Percentiles rank a stretch among this genome's conserved stretches.
phyloP scores from a whole-genome alignment of 768 basidiomycete species.

The Hypholoma sublateritium region DNA sequence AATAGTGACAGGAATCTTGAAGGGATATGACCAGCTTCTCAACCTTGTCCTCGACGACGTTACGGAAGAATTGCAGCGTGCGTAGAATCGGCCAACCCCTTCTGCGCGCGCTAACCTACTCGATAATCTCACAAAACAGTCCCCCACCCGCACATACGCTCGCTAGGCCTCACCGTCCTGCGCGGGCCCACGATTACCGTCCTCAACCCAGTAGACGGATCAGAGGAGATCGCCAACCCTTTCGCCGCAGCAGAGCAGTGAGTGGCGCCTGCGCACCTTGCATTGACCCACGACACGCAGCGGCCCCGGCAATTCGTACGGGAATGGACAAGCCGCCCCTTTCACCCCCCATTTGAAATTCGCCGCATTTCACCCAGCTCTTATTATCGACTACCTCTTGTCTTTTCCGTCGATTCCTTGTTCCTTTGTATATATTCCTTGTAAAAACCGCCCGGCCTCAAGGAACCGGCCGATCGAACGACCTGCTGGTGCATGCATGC shows the following conservation, averaged over 20 bases:
- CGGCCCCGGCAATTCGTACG: background rate
- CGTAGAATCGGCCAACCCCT: slow-evolving; percentile 5
- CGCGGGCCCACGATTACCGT: slow-evolving; percentile 94
- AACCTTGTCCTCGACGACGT: slow-evolving; percentile 98
- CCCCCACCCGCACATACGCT: slow-evolving; percentile 60
- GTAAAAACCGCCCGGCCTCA: background rate
- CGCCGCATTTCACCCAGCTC: background rate
- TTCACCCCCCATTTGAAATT: background rate
- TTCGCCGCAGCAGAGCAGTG: slow-evolving; percentile 71
- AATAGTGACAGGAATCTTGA: slow-evolving; percentile 86
- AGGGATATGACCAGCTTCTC: slow-evolving; percentile 94
- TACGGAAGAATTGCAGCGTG: slow-evolving; percentile 58
- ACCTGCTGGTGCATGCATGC: background rate
- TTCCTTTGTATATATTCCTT: background rate
- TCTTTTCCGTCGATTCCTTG: too few species aligned
- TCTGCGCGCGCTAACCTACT: background rate
- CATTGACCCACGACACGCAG: background rate
- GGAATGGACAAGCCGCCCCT: background rate
- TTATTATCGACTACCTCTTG: background rate
- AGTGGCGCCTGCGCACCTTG: background rate
- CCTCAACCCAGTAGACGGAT: slow-evolving; percentile 92
- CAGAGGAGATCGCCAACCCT: slow-evolving; percentile 91
- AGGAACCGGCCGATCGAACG: background rate
- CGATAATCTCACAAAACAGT: slow-evolving; percentile 36
- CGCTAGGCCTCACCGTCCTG: slow-evolving; percentile 84